Conservation (phyloP, 164 flowering plant genomes). For the Stephania japonica region DNA sequence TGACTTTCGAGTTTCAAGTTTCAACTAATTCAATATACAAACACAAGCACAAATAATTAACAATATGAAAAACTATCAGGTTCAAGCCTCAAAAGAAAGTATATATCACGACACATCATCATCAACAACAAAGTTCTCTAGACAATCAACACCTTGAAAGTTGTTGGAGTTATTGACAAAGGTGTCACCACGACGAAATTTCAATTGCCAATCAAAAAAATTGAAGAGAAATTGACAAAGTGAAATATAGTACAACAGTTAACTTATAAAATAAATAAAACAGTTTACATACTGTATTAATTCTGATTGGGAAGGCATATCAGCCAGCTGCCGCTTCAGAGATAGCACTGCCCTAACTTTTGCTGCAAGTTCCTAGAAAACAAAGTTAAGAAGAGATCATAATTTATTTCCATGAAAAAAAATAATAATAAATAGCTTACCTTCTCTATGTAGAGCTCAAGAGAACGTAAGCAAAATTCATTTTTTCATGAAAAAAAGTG, state of each 20-base stretch:
- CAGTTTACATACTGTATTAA: constrained; percentile 61
- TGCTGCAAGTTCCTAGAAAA: constrained; percentile 52
- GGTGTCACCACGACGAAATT: not conserved
- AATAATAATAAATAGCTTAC: not conserved
- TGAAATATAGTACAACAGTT: not conserved
- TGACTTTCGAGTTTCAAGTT: too few species aligned
- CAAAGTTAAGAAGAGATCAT: constrained; percentile 2
- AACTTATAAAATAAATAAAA: not conserved
- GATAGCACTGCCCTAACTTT: constrained; percentile 42
- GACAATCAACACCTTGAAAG: too few species aligned
- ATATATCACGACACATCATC: too few species aligned
- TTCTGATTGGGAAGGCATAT: constrained; percentile 60
- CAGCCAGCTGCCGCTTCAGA: constrained; percentile 56
- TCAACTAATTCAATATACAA: too few species aligned
- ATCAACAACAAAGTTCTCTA: too few species aligned
- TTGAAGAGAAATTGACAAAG: not conserved
- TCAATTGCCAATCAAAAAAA: not conserved
- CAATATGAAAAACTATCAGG: too few species aligned
- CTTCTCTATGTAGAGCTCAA: not conserved
- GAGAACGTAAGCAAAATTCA: not conserved
- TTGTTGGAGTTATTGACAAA: not conserved
- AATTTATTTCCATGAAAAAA: not conserved
- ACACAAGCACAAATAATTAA: too few species aligned
- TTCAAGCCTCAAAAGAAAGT: too few species aligned
- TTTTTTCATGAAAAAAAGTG: not conserved